Base-by-base conservation (phyloP, 2,329 filamentous ascomycete genomes). In the Apiospora aurea region DNA sequence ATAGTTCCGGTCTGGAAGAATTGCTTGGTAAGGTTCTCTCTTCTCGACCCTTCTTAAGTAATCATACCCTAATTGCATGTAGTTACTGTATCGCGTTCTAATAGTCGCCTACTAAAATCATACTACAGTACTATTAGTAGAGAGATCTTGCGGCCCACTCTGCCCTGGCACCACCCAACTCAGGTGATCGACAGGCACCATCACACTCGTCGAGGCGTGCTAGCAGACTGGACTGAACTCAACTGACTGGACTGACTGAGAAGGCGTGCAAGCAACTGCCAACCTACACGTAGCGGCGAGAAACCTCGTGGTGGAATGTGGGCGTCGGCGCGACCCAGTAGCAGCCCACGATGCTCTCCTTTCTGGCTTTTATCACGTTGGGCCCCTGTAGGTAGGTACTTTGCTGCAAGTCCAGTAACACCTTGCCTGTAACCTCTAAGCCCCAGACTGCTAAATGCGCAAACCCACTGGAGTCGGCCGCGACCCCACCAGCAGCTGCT, bases 361-460 rank as follows among this genome's bases (percentile, higher is more conserved):
- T 64, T 64, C 57, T 64, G 57, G 57, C 57, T 64, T 64, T 64
- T 21, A 34, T 64, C 57, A 64, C 57, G 34, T 64, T 64, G 34
- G 24, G 57, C 34, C 34, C 57, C 57, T 64, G 57, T 21, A 14
- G 4, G n/a, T 21, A 41, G 4, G n/a, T 21, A 41, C 57, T n/a
- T n/a, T 14, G 4, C 29, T 38, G 53, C 53, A 38, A 61, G 53
- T 57, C 26, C 51, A 34, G 53, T 38, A 14, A 8, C 4, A 57
- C 51, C 53, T 61, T 38, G 53, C 38, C 29, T 61, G 53, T 61
- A 61, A 61, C 53, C 53, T 61, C 53, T 61, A 21, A 34, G 53
- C 53, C 53, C 53, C 57, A 64, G 34, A 16, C 57, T 29, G 10
- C 53, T 61, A 61, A 26, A 8, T 21, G 29, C 53, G 8, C 18